Conservation (phyloP, 257 asterid genomes). For the Petrea volubilis region DNA sequence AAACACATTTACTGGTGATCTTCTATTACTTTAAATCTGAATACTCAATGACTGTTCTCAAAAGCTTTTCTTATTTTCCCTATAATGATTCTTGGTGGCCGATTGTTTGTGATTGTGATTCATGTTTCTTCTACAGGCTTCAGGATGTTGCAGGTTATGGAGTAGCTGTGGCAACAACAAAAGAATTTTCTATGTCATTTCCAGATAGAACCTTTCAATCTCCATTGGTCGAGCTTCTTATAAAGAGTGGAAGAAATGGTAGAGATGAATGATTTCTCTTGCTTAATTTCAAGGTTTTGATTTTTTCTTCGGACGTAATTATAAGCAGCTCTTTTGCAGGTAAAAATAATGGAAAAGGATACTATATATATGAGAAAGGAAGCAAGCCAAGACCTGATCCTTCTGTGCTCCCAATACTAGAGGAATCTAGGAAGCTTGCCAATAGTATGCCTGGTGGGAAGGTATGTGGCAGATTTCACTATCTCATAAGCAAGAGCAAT, state of each 20-base stretch:
- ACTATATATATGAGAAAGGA: constrained; percentile 81
- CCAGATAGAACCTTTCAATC: constrained; percentile 67
- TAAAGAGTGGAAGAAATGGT: constrained; percentile 91
- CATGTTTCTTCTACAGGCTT: constrained; percentile 60
- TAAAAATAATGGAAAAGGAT: constrained; percentile 92
- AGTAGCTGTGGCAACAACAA: constrained; percentile 67
- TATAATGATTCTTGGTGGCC: background rate
- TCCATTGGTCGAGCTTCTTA: constrained; percentile 77
- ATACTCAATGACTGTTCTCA: constrained; percentile 8
- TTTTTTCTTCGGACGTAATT: constrained; percentile 21
- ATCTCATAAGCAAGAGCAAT: background rate
- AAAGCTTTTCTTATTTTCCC: background rate
- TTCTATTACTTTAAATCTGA: constrained; percentile 2
- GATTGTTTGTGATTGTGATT: constrained; percentile 21
- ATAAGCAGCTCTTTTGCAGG: constrained; percentile 50
- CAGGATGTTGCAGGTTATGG: constrained; percentile 97
- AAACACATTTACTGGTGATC: background rate
- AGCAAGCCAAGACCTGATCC: constrained; percentile 92
- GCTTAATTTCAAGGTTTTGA: constrained; percentile 16
- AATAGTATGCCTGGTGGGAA: constrained; percentile 94
- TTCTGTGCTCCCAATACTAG: constrained; percentile 74
- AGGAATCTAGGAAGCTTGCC: constrained; percentile 78
- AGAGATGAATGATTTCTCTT: constrained; percentile 19
- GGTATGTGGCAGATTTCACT: constrained; percentile 41
- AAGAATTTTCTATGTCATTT: constrained; percentile 60